Evolutionary conservation across 257 asterid genomes (phyloP).

Genomic region (Linderniella brevidens): DNA sequence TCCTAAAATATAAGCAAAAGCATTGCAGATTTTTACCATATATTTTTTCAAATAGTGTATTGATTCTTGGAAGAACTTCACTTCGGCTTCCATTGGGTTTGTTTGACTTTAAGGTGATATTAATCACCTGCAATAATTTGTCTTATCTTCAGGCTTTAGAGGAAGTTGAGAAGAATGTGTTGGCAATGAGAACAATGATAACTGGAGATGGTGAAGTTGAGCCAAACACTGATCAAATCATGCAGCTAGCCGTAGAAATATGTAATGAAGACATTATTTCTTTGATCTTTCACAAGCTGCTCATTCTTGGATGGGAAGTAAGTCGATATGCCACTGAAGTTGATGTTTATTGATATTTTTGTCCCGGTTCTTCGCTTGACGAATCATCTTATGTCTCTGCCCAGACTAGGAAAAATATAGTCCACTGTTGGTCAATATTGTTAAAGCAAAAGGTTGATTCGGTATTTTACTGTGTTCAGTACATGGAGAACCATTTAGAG

Average conservation of each 20-base stretch:
- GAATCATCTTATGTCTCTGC: conserved; percentile 10
- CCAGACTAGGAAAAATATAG: conserved; percentile 84
- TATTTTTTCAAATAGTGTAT: no score
- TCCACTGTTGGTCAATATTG: conserved; percentile 86
- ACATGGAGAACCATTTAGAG: conserved; percentile 88
- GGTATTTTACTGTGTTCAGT: conserved; percentile 44
- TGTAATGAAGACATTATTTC: conserved; percentile 74
- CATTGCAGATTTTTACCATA: no score
- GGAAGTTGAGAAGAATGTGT: conserved; percentile 92
- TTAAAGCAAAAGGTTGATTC: conserved; percentile 79
- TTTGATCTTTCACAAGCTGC: conserved; percentile 77
- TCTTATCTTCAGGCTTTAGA: conserved; percentile 52
- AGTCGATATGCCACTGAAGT: conserved; percentile 12
- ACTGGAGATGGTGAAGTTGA: conserved; percentile 86
- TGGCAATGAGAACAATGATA: conserved; percentile 70
- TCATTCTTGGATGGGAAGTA: conserved; percentile 96
- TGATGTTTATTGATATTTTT: no score
- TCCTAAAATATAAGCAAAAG: no score
- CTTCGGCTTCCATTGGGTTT: no score
- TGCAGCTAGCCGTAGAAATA: conserved; percentile 64
- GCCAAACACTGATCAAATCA: conserved; percentile 66
- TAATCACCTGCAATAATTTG: no score
- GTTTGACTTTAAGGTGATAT: no score
- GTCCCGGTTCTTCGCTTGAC: no score
- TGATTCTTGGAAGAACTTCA: no score